Base-by-base conservation (phyloP, 208 protist species). In the Acanthamoeba triangularis region DNA sequence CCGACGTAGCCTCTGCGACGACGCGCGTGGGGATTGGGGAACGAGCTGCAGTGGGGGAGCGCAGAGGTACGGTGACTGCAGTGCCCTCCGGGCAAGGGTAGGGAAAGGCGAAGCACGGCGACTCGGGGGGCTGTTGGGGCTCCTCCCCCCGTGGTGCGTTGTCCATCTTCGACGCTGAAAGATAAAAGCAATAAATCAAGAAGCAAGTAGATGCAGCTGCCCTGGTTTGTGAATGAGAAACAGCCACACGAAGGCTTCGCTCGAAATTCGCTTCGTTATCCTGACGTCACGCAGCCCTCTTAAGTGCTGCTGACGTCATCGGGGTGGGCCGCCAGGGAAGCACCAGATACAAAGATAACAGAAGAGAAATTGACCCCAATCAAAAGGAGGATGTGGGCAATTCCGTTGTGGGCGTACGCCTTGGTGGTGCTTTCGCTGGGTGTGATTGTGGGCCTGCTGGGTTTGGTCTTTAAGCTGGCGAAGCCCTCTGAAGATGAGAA, bases 391-490 rank as follows among this genome's bases (percentile, higher is more conserved):
- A 72, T 78, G 69, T 78, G 69, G 69, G 8, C 8, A 6, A 78
- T 78, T 47, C 69, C 69, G 69, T 78, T 78, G 8, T 78, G 69
- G 69, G 69, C 69, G 18, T 78, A 78, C n/a, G n/a, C 30, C 18
- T 6, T 41, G n/a, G 69, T 78, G 69, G 69, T 78, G 69, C n/a
- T 78, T 11, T 78, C 69, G n/a, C 18, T 78, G 33, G 33, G 11
- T 28, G 37, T 78, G 18, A 78, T 78, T 41, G 69, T 37, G 20
- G 69, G 69, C 4, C 69, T 78, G 20, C n/a, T 78, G 69, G 69
- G 69, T 44, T n/a, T 78, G 13, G 69, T 78, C 69, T 78, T 33
- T n/a, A 41, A 11, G 30, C 6, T 78, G 69, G 69, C 69, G 8
- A 78, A 44, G 35, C 69, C 69, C 18, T 41, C 69, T 14, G 33